Conservation (phyloP, 257 asterid species). For the Gardenia jasminoides region DNA sequence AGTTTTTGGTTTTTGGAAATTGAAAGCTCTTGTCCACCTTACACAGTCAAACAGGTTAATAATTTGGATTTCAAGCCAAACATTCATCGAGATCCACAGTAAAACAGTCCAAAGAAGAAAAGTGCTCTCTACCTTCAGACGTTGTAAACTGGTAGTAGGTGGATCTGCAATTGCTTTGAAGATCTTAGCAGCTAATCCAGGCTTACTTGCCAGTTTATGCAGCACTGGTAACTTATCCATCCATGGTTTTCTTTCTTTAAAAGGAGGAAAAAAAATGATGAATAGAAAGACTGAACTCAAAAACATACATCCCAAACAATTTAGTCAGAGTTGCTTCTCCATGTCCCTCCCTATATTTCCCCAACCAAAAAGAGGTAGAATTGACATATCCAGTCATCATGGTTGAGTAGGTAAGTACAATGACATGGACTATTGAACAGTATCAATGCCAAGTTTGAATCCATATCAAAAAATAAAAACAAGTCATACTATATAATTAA, state of each 20-base stretch:
- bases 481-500: too few relatives aligned
- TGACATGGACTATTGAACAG: too few relatives aligned
- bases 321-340: neutral
- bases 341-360: too few relatives aligned
- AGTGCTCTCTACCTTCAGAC: constrained; percentile 59
- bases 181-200: constrained; percentile 57
- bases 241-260: constrained; percentile 83
- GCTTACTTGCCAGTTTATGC: constrained; percentile 66
- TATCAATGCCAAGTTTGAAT: too few relatives aligned
- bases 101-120: neutral
- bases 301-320: neutral
- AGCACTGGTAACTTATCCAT: constrained; percentile 83
- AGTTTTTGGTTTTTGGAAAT: neutral
- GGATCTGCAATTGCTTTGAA: constrained; percentile 98
- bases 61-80: neutral
- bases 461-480: too few relatives aligned
- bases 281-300: too few relatives aligned
- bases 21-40: neutral
- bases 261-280: neutral
- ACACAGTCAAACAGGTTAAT: neutral
- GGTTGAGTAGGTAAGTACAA: too few relatives aligned
- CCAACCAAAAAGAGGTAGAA: too few relatives aligned
- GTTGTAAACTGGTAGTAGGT: constrained; percentile 97
- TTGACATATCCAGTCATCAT: too few relatives aligned
- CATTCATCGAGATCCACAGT: neutral